phyloP scores from a whole-genome alignment of 1,139 yeast genomes.

The Yamadazyma aaseri region DNA sequence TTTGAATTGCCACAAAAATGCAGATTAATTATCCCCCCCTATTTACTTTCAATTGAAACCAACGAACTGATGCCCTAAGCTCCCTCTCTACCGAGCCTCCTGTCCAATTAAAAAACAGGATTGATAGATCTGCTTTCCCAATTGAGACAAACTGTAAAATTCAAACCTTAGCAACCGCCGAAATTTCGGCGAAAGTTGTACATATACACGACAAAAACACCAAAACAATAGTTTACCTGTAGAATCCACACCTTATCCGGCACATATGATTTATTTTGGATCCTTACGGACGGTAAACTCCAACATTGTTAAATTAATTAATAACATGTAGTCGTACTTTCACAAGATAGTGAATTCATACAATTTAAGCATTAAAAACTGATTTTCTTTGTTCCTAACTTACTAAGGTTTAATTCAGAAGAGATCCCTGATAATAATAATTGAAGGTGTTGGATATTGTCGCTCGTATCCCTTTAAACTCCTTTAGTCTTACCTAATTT shows the following conservation, averaged over 20 bases:
- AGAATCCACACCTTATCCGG: not conserved
- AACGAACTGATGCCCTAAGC: not conserved
- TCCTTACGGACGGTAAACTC: too few relatives aligned
- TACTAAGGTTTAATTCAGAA: too few relatives aligned
- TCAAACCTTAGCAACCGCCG: slow-evolving; percentile 7
- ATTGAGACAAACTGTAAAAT: not conserved
- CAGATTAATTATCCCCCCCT: not conserved
- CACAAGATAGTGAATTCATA: too few relatives aligned
- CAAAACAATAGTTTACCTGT: not conserved
- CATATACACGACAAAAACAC: slow-evolving; percentile 6
- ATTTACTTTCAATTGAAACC: not conserved
- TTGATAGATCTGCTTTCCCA: not conserved
- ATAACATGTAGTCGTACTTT: too few relatives aligned
- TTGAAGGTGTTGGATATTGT: too few relatives aligned
- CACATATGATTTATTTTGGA: not conserved
- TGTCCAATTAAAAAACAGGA: not conserved
- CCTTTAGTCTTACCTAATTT: too few relatives aligned
- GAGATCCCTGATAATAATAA: too few relatives aligned
- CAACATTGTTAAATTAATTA: too few relatives aligned
- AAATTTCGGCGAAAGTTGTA: slow-evolving; percentile 26
- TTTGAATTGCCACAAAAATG: slow-evolving; percentile 2
- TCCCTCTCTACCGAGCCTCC: not conserved
- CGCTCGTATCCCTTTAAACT: too few relatives aligned
- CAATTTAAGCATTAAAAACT: too few relatives aligned
- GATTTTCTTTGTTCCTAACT: too few relatives aligned